Evolutionary conservation across 1,284 basidiomycete genomes (phyloP).

Genomic region (Cerioporus squamosus): DNA sequence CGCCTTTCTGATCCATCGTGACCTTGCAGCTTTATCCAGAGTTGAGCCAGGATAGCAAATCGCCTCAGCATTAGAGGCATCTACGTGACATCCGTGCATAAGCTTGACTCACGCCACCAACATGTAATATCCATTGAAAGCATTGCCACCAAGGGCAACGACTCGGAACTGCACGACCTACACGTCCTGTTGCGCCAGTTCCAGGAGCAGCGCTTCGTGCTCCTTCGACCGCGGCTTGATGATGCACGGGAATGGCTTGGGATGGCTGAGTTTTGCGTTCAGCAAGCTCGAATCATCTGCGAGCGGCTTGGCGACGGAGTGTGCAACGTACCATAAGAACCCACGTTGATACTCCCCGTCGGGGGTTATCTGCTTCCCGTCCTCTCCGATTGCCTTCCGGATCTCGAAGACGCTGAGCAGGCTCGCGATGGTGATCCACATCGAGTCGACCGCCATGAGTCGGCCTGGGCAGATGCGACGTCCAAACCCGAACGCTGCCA

Average conservation of each 20-base stretch:
- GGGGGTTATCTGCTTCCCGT: constrained; percentile 23
- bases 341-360: constrained; percentile 21
- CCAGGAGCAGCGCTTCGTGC: constrained; percentile 19
- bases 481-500: constrained; percentile 28
- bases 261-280: constrained; percentile 13
- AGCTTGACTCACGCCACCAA: too few species aligned
- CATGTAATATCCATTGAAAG: too few species aligned
- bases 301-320: too few species aligned
- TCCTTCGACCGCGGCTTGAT: constrained; percentile 25
- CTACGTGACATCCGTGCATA: too few species aligned
- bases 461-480: constrained; percentile 29
- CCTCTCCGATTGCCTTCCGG: constrained; percentile 17
- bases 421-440: constrained; percentile 22
- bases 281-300: not conserved
- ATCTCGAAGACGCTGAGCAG: constrained; percentile 24
- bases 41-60: not conserved
- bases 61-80: too few species aligned
- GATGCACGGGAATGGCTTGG: constrained; percentile 24
- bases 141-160: too few species aligned
- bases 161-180: too few species aligned
- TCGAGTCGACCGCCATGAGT: constrained; percentile 23
- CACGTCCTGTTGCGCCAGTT: constrained; percentile 7
- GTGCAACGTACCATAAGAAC: constrained; percentile 20
- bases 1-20: not conserved
- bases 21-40: not conserved